Base-by-base conservation (phyloP, 1,139 yeast genomes). In the Meyerozyma guilliermondii region DNA sequence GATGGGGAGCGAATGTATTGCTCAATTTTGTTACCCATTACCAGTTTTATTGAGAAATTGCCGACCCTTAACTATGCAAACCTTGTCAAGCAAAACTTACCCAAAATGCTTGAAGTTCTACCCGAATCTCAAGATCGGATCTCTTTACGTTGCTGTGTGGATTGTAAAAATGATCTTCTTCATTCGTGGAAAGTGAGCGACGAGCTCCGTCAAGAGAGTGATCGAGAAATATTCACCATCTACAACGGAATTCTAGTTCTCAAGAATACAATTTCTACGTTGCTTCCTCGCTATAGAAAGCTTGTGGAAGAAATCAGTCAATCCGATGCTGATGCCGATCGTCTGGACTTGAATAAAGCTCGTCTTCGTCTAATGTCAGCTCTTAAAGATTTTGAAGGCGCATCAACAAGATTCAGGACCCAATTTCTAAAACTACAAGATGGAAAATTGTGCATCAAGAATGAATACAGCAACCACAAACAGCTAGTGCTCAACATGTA, bases 21-120 rank as follows among this genome's bases (percentile, higher is more conserved):
- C 59, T 87, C 96, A 0, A 78, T 82, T 53, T 78, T 81, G 45
- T 83, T 87, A 0, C 88, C 91, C 0, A 53, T 85, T 1, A 59
- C 66, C 6, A 60, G 75, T 8, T 59, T 86, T 17, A 60, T 79
- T 9, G 70, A 66, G 16, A 59, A 71, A 35, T 52, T 76, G 33
- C 70, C 71, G 3, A 46, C 55, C 14, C 53, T 73, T 35, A 71
- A 71, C 47, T 72, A 68, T 47, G 54, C 67, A 47, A 58, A 66
- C 1, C 55, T 49, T 13, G 68, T 68, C 5, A 48, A 50, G 39
- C 44, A 46, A 6, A 51, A 61, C 39, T 49, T 59, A 43, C 44
- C 52, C 1, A 39, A 42, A 3, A 47, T 62, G 3, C 17, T 51
- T 5, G 18, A 26, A 10, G 20, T 46, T 33, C 26, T 41, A 2